Base-by-base conservation (phyloP, 1,284 basidiomycete species). In the Athelia sp. region DNA sequence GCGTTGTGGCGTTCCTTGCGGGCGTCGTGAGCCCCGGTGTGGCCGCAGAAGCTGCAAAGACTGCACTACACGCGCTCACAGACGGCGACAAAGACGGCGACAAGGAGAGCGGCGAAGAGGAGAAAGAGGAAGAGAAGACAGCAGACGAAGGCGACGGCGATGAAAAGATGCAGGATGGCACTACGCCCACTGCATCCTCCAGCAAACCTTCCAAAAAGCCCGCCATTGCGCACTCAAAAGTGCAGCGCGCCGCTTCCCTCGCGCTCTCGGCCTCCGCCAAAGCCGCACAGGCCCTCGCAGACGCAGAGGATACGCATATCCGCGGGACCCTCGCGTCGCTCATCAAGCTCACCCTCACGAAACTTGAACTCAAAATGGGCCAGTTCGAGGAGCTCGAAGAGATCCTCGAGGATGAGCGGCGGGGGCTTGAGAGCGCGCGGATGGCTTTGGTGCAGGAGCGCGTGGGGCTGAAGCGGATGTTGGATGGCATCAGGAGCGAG, bases 1-100 rank as follows among this genome's bases (percentile, higher is more conserved):
- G 90, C 66, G 95, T 99, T 21, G 94, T 99, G 13, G 92, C 96
- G 1, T 98, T 98, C 73, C 75, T 99, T 43, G 94, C 96, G 14
- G 89, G 89, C 15, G 93, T 96, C 1, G 90, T 99, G 4, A 87
- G 84, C 15, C 93, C 94, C 0, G 87, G 88, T 1, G 89, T 98
- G 3, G 96, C 95, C 1, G 90, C 93, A 0, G 93, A 95, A 50
- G 95, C 93, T 0, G 94, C 96, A 9, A 95, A 95, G 66, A 87
- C 87, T 4, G 93, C 93, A 0, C 70, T 98, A 44, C 90, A 85
- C 52, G 84, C 87, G 43, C 72, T 96, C 43, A 87, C 84, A 50
- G 76, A 79, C 56, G 80, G 78, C 42, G 74, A 76, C 49, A 71
- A 70, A 50, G 69, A 71, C 47, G 57, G 58, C 34, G 54, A 66